These are phyloP conservation scores for Sordariomycetes sp. DNA, from an alignment of 2,329 filamentous ascomycete genomes.

Conservation along the genomic window DNA sequence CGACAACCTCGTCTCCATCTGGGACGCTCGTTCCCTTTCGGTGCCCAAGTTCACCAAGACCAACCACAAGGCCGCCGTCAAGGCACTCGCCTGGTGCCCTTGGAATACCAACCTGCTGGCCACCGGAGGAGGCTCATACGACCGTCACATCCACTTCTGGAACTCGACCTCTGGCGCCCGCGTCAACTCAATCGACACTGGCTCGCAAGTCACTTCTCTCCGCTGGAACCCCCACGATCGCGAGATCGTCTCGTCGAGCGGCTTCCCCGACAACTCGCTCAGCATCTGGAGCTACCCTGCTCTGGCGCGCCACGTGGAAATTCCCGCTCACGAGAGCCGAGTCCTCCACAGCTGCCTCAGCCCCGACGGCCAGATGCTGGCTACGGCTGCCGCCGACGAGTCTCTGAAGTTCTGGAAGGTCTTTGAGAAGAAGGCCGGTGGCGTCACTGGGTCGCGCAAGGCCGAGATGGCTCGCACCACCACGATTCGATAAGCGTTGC, in stretches of 20 bases:
- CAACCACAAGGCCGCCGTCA: slow-evolving; percentile 98
- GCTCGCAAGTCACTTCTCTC: slow-evolving; percentile 91
- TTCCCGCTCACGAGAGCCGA: slow-evolving; percentile 92
- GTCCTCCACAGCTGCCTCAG: slow-evolving; percentile 95
- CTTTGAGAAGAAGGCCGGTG: slow-evolving; percentile 91
- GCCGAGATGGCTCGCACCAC: slow-evolving; percentile 89
- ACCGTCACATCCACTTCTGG: slow-evolving; percentile 99
- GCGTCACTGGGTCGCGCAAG: slow-evolving; percentile 60
- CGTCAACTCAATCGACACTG: slow-evolving; percentile 98
- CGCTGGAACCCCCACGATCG: slow-evolving; percentile 96
- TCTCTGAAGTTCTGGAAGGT: slow-evolving; percentile 99
- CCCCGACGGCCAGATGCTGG: slow-evolving; percentile 95
- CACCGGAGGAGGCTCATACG: slow-evolving; percentile 91
- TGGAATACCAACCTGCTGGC: slow-evolving; percentile 98
- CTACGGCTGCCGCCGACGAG: slow-evolving; percentile 92
- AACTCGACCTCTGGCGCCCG: slow-evolving; percentile 96
- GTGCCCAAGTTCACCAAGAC: slow-evolving; percentile 99
- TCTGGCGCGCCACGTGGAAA: slow-evolving; percentile 93
- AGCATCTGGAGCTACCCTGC: slow-evolving; percentile 99
- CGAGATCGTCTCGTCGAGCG: slow-evolving; percentile 94
- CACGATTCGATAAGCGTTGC: slow-evolving; percentile 65
- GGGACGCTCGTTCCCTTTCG: slow-evolving; percentile 87
- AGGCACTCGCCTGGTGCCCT: slow-evolving; percentile 96
- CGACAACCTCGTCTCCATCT: slow-evolving; percentile 98
- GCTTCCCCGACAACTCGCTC: slow-evolving; percentile 97